phyloP scores from a whole-genome alignment of 2,329 filamentous ascomycete genomes.

The Zasmidium angulare region DNA sequence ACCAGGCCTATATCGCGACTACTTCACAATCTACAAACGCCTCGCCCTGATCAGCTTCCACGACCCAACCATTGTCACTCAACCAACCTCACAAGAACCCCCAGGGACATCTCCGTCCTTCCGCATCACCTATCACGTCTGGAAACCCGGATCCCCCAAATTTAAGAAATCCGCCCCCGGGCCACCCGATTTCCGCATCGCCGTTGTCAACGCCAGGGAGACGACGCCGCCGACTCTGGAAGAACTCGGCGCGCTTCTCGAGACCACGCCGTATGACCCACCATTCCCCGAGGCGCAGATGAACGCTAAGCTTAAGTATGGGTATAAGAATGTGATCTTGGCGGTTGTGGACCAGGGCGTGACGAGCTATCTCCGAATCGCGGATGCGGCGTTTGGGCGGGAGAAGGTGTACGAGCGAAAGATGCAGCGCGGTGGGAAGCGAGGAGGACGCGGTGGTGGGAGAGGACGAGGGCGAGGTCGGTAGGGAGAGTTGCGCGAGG shows the following conservation, averaged over 20 bases:
- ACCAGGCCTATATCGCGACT: conserved; percentile 55
- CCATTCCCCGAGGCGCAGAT: conserved; percentile 52
- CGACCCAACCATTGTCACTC: conserved; percentile 50
- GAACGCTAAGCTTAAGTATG: conserved; percentile 80
- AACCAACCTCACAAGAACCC: conserved; percentile 34
- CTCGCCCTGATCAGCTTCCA: conserved; percentile 73
- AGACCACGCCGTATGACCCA: conserved; percentile 69
- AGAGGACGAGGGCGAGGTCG: conserved; percentile 37
- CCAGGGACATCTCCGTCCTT: conserved; percentile 53
- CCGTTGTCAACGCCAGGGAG: conserved; percentile 73
- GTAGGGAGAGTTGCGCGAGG: not conserved
- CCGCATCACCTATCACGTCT: conserved; percentile 75
- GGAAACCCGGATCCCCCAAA: conserved; percentile 64
- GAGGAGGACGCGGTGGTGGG: conserved; percentile 40
- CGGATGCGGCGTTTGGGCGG: conserved; percentile 71
- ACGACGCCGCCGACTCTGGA: conserved; percentile 70
- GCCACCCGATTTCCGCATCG: conserved; percentile 78
- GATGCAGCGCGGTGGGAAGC: conserved; percentile 31
- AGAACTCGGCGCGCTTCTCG: conserved; percentile 70
- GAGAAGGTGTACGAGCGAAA: conserved; percentile 67
- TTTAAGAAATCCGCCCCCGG: conserved; percentile 81
- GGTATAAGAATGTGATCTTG: conserved; percentile 77
- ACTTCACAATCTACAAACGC: conserved; percentile 70
- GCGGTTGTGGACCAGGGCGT: conserved; percentile 89
- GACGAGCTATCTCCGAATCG: conserved; percentile 80